Base-by-base conservation (phyloP, 2,329 filamentous ascomycete genomes). In the Zelopaecilomyces penicillatus region DNA sequence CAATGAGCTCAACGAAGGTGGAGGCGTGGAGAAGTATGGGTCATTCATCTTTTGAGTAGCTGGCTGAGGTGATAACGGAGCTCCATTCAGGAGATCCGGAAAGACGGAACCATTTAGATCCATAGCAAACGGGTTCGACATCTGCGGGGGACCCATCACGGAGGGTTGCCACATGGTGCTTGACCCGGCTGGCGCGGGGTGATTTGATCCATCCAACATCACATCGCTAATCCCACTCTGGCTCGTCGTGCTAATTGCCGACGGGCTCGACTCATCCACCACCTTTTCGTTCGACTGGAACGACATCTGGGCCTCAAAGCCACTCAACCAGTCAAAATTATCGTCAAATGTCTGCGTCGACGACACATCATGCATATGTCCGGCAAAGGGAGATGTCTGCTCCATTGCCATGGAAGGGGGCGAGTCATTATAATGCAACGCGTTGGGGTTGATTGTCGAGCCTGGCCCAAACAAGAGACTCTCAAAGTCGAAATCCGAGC, bases 201-300 rank as follows among this genome's bases (percentile, higher is more conserved):
- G 80, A 62, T 82, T 84, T 33, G 79, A 80, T 48, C 87, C 87
- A 64, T 96, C 89, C 46, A 93, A 73, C 83, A 95, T 89, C 48
- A 89, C 81, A 61, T 97, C 93, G 65, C 87, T 94, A 63, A 90
- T 86, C 41, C 84, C 87, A 62, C 86, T 91, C 59, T 94, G 90
- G 65, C 90, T 97, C 47, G 87, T 87, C 37, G 87, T 95, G 69
- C 91, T 97, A 63, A 97, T 91, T 39, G 89, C 89, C 6, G 93
- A 97, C 11, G 93, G 93, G 10, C 93, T 97, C 8, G 93, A 97
- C 47, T 86, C 89, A 57, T 95, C 91, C 43, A 96, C 78, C 29
- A 87, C 88, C 52, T 82, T 84, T 55, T 95, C 89, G 57, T 84
- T 85, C 44, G 72, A 68, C 55, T 74, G 75, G 61, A 88, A 82